Evolutionary conservation across 1,284 basidiomycete species (phyloP).

Genomic region (Phellopilus nigrolimitatus): DNA sequence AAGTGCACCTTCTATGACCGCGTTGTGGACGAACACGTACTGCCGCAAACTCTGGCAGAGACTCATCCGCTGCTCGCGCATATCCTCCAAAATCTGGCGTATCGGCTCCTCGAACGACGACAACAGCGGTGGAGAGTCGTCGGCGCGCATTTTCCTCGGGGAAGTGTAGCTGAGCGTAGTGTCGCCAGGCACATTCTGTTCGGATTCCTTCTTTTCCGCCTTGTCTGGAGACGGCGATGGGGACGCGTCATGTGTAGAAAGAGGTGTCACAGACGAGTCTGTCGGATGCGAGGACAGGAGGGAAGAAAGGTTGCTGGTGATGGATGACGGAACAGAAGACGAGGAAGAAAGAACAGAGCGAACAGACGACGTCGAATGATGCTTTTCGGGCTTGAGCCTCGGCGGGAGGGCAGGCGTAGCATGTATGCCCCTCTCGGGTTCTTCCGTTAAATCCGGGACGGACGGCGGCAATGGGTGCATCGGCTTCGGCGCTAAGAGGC

Average conservation of each 20-base stretch:
- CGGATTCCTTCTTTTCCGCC: slow-evolving; percentile 19
- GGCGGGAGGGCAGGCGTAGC: neutral
- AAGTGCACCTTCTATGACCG: slow-evolving; percentile 77
- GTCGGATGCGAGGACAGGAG: neutral
- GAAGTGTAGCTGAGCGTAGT: slow-evolving; percentile 43
- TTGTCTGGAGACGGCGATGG: slow-evolving; percentile 1
- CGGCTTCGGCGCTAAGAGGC: slow-evolving; percentile 16
- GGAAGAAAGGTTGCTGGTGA: slow-evolving; percentile 5
- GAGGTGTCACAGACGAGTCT: slow-evolving; percentile 12
- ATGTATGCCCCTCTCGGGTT: neutral
- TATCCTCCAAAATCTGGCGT: slow-evolving; percentile 74
- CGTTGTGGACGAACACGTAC: slow-evolving; percentile 86
- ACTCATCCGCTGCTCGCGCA: slow-evolving; percentile 90
- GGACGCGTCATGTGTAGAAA: slow-evolving; percentile 3
- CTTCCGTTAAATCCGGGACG: slow-evolving; percentile 11
- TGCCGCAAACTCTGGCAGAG: slow-evolving; percentile 85
- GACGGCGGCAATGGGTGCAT: slow-evolving; percentile 5
- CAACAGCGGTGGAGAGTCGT: slow-evolving; percentile 52
- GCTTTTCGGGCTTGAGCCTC: neutral
- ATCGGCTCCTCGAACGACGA: slow-evolving; percentile 69
- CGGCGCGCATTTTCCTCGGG: slow-evolving; percentile 53
- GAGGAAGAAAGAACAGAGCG: slow-evolving; percentile 7
- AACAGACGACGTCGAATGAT: neutral
- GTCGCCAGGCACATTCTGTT: slow-evolving; percentile 23
- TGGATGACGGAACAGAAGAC: slow-evolving; percentile 8